Evolutionary conservation across 129 eudicot species (phyloP), one percentile per base, ranked within the genome.

Genomic region (Chrysanthemum makinoi): DNA sequence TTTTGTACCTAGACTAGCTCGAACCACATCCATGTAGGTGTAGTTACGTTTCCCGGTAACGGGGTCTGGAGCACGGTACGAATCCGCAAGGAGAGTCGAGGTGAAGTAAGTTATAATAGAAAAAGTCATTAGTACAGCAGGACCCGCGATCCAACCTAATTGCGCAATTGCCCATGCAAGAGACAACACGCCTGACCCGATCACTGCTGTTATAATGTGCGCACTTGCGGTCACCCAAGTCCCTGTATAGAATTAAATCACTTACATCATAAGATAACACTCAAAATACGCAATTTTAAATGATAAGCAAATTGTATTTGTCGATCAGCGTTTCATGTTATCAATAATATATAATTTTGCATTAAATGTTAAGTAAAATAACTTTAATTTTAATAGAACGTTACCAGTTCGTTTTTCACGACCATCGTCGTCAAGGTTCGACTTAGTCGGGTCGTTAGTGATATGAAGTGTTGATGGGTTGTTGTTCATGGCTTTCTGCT

Each of bases 111-210:
- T 93, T 35, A 93, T 85, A 83, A 89, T 59, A 3, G 98, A 82
- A 72, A 93, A 93, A 1, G 89, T 78, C 51, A 85, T 19, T 10
- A 93, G 88, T 54, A 87, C 90, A 0, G 90, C 86, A 0, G 95
- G 91, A 0, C 98, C 98, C 1, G 88, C 85, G 2, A 80, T 85
- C 98, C 98, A 93, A 1, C 98, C 98, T 16, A 93, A 53, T 68
- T 93, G 98, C 0, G 98, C 98, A 11, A 89, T 83, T 0, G 91
- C 95, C 98, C 98, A 93, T 51, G 98, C 91, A 53, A 93, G 77
- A 0, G 98, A 89, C 22, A 93, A 70, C 64, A 93, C 96, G 0
- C 98, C 98, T 0, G 98, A 93, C 61, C 98, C 98, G 28, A 93
- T 89, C 49, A 93, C 96, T 1, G 98, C 98, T n/a, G 98, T 93